Evolutionary conservation across 2,329 filamentous ascomycete genomes (phyloP).

Genomic region (Pyrenochaeta sp.): DNA sequence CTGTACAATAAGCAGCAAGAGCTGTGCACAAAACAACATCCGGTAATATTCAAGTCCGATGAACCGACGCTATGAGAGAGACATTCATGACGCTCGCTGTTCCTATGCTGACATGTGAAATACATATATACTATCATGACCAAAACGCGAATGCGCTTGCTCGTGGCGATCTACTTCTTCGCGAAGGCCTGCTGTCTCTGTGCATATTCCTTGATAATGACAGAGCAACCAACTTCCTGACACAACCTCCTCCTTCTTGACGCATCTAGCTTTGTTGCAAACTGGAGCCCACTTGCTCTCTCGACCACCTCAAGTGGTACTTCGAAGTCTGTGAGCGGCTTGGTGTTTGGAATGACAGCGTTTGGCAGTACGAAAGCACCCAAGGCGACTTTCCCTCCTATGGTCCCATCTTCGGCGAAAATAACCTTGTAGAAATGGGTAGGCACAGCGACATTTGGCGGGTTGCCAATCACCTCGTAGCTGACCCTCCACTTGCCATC

Average conservation of each 20-base stretch:
- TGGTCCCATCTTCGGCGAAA: slow-evolving; percentile 82
- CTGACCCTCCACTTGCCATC: slow-evolving; percentile 96
- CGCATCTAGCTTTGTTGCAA: slow-evolving; percentile 78
- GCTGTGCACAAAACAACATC: slow-evolving; percentile 3
- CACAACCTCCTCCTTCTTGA: slow-evolving; percentile 81
- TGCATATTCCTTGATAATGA: slow-evolving; percentile 83
- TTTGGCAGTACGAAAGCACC: slow-evolving; percentile 97
- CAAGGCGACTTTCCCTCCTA: slow-evolving; percentile 74
- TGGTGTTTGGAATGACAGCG: slow-evolving; percentile 83
- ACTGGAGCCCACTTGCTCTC: slow-evolving; percentile 89
- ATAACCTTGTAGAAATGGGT: slow-evolving; percentile 99
- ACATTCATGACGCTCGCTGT: slow-evolving; percentile 3
- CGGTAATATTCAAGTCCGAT: slow-evolving; percentile 1
- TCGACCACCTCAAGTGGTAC: slow-evolving; percentile 93
- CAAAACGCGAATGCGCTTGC: neutral
- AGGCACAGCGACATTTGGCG: slow-evolving; percentile 92
- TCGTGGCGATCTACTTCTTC: slow-evolving; percentile 29
- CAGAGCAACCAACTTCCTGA: slow-evolving; percentile 81
- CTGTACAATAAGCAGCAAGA: slow-evolving; percentile 25
- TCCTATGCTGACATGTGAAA: slow-evolving; percentile 14
- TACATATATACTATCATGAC: slow-evolving; percentile 13
- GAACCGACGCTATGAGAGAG: slow-evolving; percentile 13
- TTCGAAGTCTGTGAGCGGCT: slow-evolving; percentile 89
- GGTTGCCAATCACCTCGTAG: slow-evolving; percentile 94
- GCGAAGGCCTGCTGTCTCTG: slow-evolving; percentile 61